A percentile compares a stretch with the other conserved stretches of the same genome.
These are phyloP conservation scores for Hyaloscypha finlandica DNA, from an alignment of 495 filamentous ascomycete genomes.

Conservation along the genomic window DNA sequence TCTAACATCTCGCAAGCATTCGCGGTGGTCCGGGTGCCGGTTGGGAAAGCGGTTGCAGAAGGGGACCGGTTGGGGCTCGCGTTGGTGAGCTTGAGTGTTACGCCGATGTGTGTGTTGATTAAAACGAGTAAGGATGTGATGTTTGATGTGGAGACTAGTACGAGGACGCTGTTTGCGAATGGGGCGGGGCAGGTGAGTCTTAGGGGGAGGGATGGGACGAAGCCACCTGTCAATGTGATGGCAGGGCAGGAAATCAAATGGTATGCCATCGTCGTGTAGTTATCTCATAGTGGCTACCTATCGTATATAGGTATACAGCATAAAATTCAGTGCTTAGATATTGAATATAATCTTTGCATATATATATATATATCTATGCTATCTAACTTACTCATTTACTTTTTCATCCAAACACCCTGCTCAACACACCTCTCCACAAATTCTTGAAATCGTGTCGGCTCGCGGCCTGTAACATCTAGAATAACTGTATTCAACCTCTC, in stretches of 20 bases:
- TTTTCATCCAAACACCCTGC: conserved; percentile 18
- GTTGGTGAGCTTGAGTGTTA: conserved; percentile 13
- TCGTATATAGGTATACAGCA: no score
- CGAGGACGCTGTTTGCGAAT: conserved; percentile 22
- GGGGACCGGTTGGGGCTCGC: conserved; percentile 21
- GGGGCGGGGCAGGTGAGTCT: conserved; percentile 18
- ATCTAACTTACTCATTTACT: background rate
- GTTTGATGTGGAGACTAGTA: conserved; percentile 1
- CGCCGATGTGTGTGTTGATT: conserved; percentile 15
- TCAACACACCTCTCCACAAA: conserved; percentile 21
- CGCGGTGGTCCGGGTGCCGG: conserved; percentile 8
- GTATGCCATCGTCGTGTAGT: conserved; percentile 17
- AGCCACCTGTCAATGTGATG: conserved; percentile 15
- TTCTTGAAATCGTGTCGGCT: conserved; percentile 15
- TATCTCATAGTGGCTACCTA: background rate
- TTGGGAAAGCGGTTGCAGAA: conserved; percentile 2
- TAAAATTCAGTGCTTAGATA: no score
- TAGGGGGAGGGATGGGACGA: conserved; percentile 9
- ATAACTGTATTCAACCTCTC: conserved; percentile 27
- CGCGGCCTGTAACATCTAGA: conserved; percentile 21
- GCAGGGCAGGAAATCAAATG: conserved; percentile 21
- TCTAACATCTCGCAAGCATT: conserved; percentile 11
- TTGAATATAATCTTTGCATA: no score
- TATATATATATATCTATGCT: background rate
- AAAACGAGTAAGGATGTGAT: background rate